These are phyloP conservation scores for Cucurbita argyrosperma DNA, from an alignment of 306 rosid species.

Conservation along the genomic window DNA sequence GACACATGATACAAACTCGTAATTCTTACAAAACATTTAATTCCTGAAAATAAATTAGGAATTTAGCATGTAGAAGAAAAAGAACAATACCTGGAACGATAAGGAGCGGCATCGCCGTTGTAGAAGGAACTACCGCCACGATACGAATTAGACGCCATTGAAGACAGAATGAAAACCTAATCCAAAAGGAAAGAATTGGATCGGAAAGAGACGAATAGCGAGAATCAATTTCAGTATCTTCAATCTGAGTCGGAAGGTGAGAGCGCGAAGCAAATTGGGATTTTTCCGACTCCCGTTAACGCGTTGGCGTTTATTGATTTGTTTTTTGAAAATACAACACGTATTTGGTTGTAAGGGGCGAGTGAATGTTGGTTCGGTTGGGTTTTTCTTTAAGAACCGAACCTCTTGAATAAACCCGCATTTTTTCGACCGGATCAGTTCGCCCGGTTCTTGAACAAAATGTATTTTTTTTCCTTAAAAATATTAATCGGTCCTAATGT, in stretches of 20 bases:
- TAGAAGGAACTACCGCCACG: conserved; percentile 22
- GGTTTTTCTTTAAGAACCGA: not conserved
- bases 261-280: not conserved
- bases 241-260: not conserved
- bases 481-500: too few relatives aligned
- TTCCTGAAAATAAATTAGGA: not conserved
- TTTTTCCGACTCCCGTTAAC: not conserved
- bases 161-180: conserved; percentile 11
- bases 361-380: not conserved
- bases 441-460: not conserved
- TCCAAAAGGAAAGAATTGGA: not conserved
- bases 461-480: too few relatives aligned
- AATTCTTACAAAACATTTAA: not conserved
- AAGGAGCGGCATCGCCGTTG: conserved; percentile 47
- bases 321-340: not conserved
- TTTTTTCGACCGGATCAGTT: not conserved
- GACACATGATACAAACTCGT: not conserved
- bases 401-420: not conserved
- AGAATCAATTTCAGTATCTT: not conserved
- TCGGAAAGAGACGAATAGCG: not conserved
- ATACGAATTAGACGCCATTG: conserved; percentile 44
- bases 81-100: conserved; percentile 44
- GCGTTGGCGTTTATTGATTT: not conserved
- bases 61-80: not conserved
- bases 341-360: not conserved